phyloP scores from a whole-genome alignment of 768 basidiomycete genomes.

The Multifurca ochricompacta region DNA sequence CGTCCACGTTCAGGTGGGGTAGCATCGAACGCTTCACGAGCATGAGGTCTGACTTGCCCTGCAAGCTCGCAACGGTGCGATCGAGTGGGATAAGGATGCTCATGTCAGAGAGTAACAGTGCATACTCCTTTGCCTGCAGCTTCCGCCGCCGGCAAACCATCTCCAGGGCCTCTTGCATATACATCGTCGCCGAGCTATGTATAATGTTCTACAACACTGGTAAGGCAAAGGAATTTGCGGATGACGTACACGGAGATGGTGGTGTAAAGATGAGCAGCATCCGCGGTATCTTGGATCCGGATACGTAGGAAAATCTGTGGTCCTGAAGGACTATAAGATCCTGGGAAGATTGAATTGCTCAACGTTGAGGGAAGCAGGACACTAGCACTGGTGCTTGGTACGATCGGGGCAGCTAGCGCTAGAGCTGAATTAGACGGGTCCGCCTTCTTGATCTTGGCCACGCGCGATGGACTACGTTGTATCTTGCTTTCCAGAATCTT shows the following conservation, averaged over 20 bases:
- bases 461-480: slow-evolving; percentile 70
- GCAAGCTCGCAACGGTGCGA: slow-evolving; percentile 91
- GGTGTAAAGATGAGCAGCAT: slow-evolving; percentile 79
- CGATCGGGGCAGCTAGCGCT: slow-evolving; percentile 22
- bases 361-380: slow-evolving; percentile 24
- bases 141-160: slow-evolving; percentile 66
- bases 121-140: slow-evolving; percentile 74
- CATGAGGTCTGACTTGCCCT: slow-evolving; percentile 76
- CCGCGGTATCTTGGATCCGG: slow-evolving; percentile 70
- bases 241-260: slow-evolving; percentile 83
- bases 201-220: not conserved
- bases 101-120: slow-evolving; percentile 56
- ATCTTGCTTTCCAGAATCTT: slow-evolving; percentile 71
- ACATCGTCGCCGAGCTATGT: slow-evolving; percentile 79
- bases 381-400: slow-evolving; percentile 21
- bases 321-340: slow-evolving; percentile 65
- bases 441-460: slow-evolving; percentile 51
- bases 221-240: not conserved
- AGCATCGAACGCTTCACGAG: slow-evolving; percentile 76
- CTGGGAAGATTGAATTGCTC: slow-evolving; percentile 39
- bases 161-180: slow-evolving; percentile 94
- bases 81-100: slow-evolving; percentile 85
- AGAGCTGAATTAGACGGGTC: slow-evolving; percentile 34
- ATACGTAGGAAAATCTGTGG: slow-evolving; percentile 81
- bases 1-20: slow-evolving; percentile 59